phyloP scores from a whole-genome alignment of 345 rosid genomes.

The Corymbia maculata region DNA sequence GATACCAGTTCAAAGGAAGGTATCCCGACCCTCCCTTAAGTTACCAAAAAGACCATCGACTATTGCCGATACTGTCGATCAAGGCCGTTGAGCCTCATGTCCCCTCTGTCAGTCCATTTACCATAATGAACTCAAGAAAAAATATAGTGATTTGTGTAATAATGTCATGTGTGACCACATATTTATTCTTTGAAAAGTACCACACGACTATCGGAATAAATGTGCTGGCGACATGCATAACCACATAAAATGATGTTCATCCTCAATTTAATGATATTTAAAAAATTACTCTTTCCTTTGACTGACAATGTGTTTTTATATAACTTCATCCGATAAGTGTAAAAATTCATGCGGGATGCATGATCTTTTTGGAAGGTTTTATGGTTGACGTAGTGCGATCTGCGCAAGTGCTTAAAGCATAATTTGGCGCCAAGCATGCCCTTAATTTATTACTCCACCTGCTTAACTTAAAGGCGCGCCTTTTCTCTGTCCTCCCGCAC shows the following conservation, averaged over 20 bases:
- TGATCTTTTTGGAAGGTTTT: not conserved
- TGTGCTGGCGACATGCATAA: not conserved
- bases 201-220: not conserved
- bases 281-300: not conserved
- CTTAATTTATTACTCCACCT: not conserved
- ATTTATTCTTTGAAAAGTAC: not conserved
- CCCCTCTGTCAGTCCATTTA: not conserved
- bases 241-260: not conserved
- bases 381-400: not conserved
- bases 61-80: accelerated
- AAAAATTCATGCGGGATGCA: not conserved
- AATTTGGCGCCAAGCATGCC: not conserved
- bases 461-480: not conserved
- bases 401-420: not conserved
- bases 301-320: not conserved
- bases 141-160: not conserved
- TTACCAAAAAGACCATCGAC: not conserved
- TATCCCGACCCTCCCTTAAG: not conserved
- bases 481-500: not conserved
- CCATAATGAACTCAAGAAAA: not conserved
- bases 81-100: not conserved
- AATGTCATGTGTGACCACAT: not conserved
- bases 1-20: not conserved
- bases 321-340: not conserved
- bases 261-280: not conserved